phyloP scores from a whole-genome alignment of 345 rosid species.

The Anastatica hierochuntica region DNA sequence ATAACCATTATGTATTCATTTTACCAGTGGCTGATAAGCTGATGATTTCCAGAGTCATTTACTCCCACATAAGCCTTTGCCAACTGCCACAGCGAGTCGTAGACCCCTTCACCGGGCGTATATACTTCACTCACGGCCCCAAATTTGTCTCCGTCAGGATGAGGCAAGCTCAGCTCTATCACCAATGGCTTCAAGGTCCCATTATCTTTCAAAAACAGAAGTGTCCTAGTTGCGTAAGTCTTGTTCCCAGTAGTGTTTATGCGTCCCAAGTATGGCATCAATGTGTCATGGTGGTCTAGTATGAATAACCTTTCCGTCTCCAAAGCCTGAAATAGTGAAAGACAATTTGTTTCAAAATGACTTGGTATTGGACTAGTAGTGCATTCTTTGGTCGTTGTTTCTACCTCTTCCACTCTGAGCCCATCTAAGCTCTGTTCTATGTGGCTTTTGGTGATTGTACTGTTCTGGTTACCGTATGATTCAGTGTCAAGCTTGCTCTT shows the following conservation, averaged over 20 bases:
- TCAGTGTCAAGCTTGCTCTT: conserved; percentile 48
- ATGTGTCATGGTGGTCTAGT: conserved; percentile 69
- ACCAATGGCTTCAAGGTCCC: conserved; percentile 79
- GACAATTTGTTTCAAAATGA: background rate
- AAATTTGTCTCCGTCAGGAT: conserved; percentile 47
- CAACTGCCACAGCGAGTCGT: conserved; percentile 64
- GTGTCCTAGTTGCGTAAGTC: conserved; percentile 68
- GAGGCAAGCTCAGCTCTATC: conserved; percentile 75
- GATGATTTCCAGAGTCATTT: conserved; percentile 82
- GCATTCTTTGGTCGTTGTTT: background rate
- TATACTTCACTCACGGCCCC: conserved; percentile 58
- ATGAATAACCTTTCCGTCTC: conserved; percentile 52
- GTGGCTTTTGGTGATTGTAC: conserved; percentile 42
- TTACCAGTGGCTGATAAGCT: conserved; percentile 92
- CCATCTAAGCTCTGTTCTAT: conserved; percentile 44
- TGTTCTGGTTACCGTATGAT: conserved; percentile 46
- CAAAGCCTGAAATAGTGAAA: conserved; percentile 41
- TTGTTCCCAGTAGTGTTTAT: conserved; percentile 54
- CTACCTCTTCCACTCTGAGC: conserved; percentile 45
- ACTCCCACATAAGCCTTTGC: conserved; percentile 88
- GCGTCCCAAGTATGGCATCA: conserved; percentile 62
- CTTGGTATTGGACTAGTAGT: background rate
- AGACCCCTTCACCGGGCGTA: conserved; percentile 66
- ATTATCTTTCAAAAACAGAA: conserved; percentile 65
- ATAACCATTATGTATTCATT: background rate